A percentile compares a stretch with the other conserved stretches of the same genome.
Evolutionary conservation across 805 yeast species (phyloP).

Genomic region (Blastobotrys mokoenaii): DNA sequence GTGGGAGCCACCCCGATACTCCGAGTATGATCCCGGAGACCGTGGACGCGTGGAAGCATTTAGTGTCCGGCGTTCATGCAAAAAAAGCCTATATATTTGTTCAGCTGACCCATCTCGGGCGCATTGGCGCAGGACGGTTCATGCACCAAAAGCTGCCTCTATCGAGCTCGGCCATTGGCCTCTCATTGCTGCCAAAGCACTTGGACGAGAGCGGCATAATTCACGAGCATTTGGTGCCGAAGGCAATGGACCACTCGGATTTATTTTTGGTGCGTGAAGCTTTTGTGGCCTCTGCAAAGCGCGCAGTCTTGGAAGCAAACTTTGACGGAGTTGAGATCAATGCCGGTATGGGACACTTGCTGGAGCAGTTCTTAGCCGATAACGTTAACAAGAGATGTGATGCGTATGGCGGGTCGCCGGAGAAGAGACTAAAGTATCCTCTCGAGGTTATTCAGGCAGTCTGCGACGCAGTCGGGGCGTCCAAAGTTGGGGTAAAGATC

Average conservation of each 20-base stretch:
- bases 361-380: slow-evolving; percentile 38
- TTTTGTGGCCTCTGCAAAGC: slow-evolving; percentile 45
- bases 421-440: slow-evolving; percentile 42
- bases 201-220: neutral
- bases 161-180: neutral
- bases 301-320: slow-evolving; percentile 42
- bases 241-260: slow-evolving; percentile 36
- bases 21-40: slow-evolving; percentile 26
- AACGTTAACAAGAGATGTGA: slow-evolving; percentile 45
- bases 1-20: slow-evolving; percentile 26
- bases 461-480: slow-evolving; percentile 43
- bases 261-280: slow-evolving; percentile 34
- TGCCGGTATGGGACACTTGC: slow-evolving; percentile 51
- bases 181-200: neutral
- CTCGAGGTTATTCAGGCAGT: slow-evolving; percentile 44
- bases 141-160: neutral
- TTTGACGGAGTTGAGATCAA: slow-evolving; percentile 60
- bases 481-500: slow-evolving; percentile 37
- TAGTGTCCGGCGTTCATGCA: slow-evolving; percentile 39
- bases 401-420: slow-evolving; percentile 51
- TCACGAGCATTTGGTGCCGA: slow-evolving; percentile 23
- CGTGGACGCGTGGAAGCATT: slow-evolving; percentile 28
- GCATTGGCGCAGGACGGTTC: slow-evolving; percentile 13
- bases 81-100: slow-evolving; percentile 31
- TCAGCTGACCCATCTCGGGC: slow-evolving; percentile 44